Percentiles rank a stretch among this genome's conserved stretches.
Conservation (phyloP, 306 rosid species). For the Astragalus membranaceus region DNA sequence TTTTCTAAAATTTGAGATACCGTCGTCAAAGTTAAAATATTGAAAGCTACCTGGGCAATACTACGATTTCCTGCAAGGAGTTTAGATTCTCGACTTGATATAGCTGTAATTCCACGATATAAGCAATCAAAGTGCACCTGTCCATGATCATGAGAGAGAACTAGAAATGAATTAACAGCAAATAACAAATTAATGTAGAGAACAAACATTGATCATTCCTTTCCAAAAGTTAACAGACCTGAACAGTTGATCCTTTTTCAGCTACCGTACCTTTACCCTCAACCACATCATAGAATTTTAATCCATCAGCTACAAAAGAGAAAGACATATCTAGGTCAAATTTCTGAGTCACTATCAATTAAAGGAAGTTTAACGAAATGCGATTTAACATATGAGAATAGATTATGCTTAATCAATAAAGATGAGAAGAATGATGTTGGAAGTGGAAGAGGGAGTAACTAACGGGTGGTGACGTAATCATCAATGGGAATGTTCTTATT, state of each 20-base stretch:
- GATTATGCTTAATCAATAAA: no score
- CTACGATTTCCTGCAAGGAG: slow-evolving; percentile 83
- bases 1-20: no score
- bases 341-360: background rate
- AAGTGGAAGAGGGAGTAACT: background rate
- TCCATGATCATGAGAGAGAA: background rate
- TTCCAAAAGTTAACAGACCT: slow-evolving; percentile 31
- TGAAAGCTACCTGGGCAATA: slow-evolving; percentile 85
- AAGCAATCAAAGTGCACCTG: slow-evolving; percentile 94
- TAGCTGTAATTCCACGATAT: slow-evolving; percentile 73
- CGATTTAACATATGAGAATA: no score
- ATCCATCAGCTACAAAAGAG: slow-evolving; percentile 52
- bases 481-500: slow-evolving; percentile 60
- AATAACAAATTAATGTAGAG: background rate
- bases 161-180: slow-evolving; percentile 1
- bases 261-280: slow-evolving; percentile 80
- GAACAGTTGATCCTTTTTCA: slow-evolving; percentile 71
- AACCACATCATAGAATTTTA: slow-evolving; percentile 76
- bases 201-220: background rate
- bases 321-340: background rate
- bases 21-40: no score
- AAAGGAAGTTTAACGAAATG: background rate
- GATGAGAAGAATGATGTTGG: background rate
- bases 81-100: slow-evolving; percentile 91
- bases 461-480: slow-evolving; percentile 57